Percentiles rank a stretch among this genome's conserved stretches.
These are phyloP conservation scores for Mucor racemosus DNA, from an alignment of 371 early-diverging fungal genomes.

Conservation along the genomic window DNA sequence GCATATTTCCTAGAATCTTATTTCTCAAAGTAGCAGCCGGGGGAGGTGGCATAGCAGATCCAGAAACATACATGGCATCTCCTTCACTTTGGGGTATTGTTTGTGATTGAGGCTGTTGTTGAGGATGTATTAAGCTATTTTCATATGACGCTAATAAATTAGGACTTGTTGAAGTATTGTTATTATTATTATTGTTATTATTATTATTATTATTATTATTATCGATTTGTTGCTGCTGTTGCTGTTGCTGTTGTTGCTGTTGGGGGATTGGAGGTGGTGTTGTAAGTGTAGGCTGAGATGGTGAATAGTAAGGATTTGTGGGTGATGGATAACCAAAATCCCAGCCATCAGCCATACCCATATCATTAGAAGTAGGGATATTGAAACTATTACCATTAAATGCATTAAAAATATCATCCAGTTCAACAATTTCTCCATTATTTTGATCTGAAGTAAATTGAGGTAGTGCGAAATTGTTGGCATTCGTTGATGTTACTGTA, in stretches of 20 bases:
- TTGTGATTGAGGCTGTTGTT: constrained; percentile 10
- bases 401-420: constrained; percentile 31
- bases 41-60: constrained; percentile 44
- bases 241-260: too few relatives aligned
- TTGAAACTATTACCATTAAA: constrained; percentile 19
- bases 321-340: constrained; percentile 35
- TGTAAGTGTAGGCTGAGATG: too few relatives aligned
- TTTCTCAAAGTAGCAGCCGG: constrained; percentile 37
- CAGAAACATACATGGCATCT: constrained; percentile 40
- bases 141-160: constrained; percentile 11
- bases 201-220: constrained; percentile 1
- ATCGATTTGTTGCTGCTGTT: too few relatives aligned
- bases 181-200: too few relatives aligned
- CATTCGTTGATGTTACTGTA: background rate
- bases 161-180: constrained; percentile 10
- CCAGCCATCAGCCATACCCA: constrained; percentile 35
- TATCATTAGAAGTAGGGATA: constrained; percentile 7
- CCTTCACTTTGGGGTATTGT: constrained; percentile 13
- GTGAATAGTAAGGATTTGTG: constrained; percentile 29
- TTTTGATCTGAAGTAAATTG: constrained; percentile 27
- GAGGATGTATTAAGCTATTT: background rate
- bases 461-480: constrained; percentile 19
- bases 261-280: too few relatives aligned
- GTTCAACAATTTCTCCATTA: constrained; percentile 19
- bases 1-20: constrained; percentile 28